Evolutionary conservation across 768 basidiomycete genomes (phyloP), one percentile per base, ranked within the genome.

Genomic region (Cubamyces sp.): DNA sequence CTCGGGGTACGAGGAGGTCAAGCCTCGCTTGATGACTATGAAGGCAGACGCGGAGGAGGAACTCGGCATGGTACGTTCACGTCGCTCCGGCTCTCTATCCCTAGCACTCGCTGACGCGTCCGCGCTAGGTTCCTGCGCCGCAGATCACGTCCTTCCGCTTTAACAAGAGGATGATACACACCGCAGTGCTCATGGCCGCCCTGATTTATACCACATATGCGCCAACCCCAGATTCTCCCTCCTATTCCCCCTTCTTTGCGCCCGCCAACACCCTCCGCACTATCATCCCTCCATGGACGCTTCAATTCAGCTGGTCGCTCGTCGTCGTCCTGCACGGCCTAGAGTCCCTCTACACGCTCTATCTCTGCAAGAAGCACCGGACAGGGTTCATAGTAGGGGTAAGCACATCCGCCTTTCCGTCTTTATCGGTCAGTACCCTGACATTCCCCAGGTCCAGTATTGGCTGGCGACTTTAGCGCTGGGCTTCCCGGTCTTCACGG

Each of bases 31-130:
- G 23, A 74, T 93, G 21, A 79, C 84, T 57, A 94, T 93, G 92
- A 92, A 91, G 69, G 85, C 85, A 0, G 79, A 90, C 25, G 89
- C 92, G 0, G 89, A 93, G 69, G 90, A 90, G 70, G 81, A 84
- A 1, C 81, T 94, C 18, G 91, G 92, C 26, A 91, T 90, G 88
- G 91, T 88, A 58, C 25, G 84, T 73, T 7, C 6, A 18, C 14
- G 25, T 47, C 9, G 16, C 43, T 37, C 51, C 28, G 48, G 14
- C 39, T 7, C 58, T 54, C 37, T 23, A 37, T 23, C 12, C 45
- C n/a, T 16, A n/a, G 42, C 11, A 34, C 53, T 47, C 60, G 60
- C 19, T 26, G 25, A 2, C 46, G 11, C 15, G 5, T 58, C 40
- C 60, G n/a, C 47, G 34, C 34, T 34, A 90, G 88, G 84, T 85